Evolutionary conservation across 176 grass and related monocot species (phyloP), one percentile per base, ranked within the genome.

Genomic region (Oryza punctata): DNA sequence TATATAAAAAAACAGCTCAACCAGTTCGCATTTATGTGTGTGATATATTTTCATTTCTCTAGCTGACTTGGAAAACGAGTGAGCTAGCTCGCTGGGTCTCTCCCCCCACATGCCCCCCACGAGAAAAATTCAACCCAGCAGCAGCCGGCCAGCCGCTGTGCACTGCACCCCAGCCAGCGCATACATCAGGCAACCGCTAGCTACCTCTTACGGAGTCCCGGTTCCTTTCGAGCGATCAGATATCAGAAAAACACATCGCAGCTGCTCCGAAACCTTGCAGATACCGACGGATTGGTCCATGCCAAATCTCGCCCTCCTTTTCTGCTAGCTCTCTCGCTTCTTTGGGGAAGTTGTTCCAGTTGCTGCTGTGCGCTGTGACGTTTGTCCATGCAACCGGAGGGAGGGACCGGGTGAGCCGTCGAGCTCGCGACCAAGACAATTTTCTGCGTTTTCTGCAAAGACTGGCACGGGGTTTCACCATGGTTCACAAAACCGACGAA

Each of bases 21-120:
- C 16, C 9, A 21, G 4, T 25, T 74, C 70, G 7, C 13, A 73
- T 45, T 63, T 43, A 23, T 12, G 16, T 12, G 19, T 26, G 54
- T 27, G n/a, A 40, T 76, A 12, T 18, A 18, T 32, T 68, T 25
- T 40, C 2, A 29, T 24, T 46, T 67, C 16, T 82, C 37, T 38
- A 35, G 33, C 84, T 87, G 79, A 86, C 88, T 75, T 83, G 63
- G 37, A 24, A 67, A 69, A 86, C 60, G 73, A 66, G 73, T 41
- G 33, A 10, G 12, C 19, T 6, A 6, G 12, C n/a, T 29, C 27
- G 38, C 12, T 9, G 24, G 9, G 16, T 25, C 16, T 37, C 25
- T 30, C 54, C 82, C 74, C 65, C 70, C 33, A 27, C 71, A 72
- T 24, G 21, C n/a, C 9, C 57, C 57, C 57, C 65, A 40, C 50